Evolutionary conservation across 2,329 filamentous ascomycete genomes (phyloP), one percentile per base, ranked within the genome.

Genomic region (Geoglossum cookeanum): DNA sequence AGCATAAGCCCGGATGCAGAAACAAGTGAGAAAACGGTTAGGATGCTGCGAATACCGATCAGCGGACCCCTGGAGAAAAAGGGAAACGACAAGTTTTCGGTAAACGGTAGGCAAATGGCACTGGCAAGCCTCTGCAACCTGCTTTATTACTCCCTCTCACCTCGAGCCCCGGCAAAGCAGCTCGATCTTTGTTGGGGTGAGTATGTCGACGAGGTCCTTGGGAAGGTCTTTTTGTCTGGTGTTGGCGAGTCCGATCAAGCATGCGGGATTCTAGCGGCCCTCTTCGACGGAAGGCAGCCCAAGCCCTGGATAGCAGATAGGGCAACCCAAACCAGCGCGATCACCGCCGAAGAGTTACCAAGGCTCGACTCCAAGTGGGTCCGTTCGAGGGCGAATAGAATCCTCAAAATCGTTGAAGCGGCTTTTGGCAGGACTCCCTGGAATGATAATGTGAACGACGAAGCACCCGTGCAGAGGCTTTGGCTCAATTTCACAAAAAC

Each of bases 361-460:
- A 74, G 83, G 5, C 72, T 97, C 5, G 89, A 97, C 64, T 76
- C 85, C 3, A 88, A 85, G 72, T 98, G 92, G 92, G 75, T 94
- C 11, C 80, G 91, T 56, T 83, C 79, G 59, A 87, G 87, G 60
- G 73, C 84, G 3, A 66, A 72, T 1, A 76, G 75, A 48, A 76
- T 96, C 3, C 78, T 95, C n/a, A 71, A 69, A 11, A 72, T 80
- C 4, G 71, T 83, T 17, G 76, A 80, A 62, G 70, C 70, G 1
- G 68, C 81, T 6, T 67, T 83, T 32, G 71, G 72, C 55, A 68
- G 69, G 8, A 73, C 73, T 1, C 68, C 76, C 15, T 79, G 75
- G 72, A 65, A 68, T 4, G 61, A 63, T 30, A 58, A 58, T 17
- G 62, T 64, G n/a, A 69, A 67, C 58, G 66, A 70, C 9, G 69